These are phyloP conservation scores for Ustilago tritici DNA, from an alignment of 1,284 basidiomycete species.

Conservation along the genomic window DNA sequence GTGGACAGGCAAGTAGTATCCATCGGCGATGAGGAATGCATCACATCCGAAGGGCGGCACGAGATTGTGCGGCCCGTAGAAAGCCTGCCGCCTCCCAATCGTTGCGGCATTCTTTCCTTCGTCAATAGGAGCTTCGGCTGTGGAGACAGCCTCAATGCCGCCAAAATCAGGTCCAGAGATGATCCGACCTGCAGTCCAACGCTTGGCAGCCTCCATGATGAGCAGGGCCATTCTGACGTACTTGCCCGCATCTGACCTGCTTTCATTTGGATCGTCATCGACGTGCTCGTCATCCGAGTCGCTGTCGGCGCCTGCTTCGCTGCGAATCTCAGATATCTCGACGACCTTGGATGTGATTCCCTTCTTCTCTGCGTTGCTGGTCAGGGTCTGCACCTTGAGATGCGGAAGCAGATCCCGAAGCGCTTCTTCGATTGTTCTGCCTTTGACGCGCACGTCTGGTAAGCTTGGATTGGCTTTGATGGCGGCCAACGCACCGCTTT, in stretches of 20 bases:
- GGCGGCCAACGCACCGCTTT: conserved; percentile 88
- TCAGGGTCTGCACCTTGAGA: conserved; percentile 52
- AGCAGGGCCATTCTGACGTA: conserved; percentile 51
- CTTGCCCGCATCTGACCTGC: conserved; percentile 21
- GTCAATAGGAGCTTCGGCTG: not conserved
- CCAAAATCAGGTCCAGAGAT: conserved; percentile 54
- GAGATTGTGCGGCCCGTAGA: conserved; percentile 53
- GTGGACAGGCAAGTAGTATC: conserved; percentile 76
- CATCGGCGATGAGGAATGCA: conserved; percentile 72
- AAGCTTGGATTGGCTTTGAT: conserved; percentile 81
- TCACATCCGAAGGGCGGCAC: conserved; percentile 75
- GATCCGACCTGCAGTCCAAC: conserved; percentile 71
- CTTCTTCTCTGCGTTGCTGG: conserved; percentile 33
- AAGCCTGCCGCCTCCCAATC: conserved; percentile 25
- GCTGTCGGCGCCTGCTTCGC: conserved; percentile 69
- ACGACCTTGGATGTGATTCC: conserved; percentile 55
- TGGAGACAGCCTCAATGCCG: not conserved
- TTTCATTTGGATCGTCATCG: not conserved
- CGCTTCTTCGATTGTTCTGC: conserved; percentile 78
- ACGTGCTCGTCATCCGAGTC: conserved; percentile 61
- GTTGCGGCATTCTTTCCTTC: not conserved
- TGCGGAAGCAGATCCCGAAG: conserved; percentile 71
- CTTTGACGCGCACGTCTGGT: conserved; percentile 75
- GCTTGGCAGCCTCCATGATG: conserved; percentile 71
- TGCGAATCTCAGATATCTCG: conserved; percentile 42